Percentiles rank a stretch among this genome's conserved stretches.
phyloP scores from a whole-genome alignment of 2,329 filamentous ascomycete genomes.

The Parascedosporium putredinis region DNA sequence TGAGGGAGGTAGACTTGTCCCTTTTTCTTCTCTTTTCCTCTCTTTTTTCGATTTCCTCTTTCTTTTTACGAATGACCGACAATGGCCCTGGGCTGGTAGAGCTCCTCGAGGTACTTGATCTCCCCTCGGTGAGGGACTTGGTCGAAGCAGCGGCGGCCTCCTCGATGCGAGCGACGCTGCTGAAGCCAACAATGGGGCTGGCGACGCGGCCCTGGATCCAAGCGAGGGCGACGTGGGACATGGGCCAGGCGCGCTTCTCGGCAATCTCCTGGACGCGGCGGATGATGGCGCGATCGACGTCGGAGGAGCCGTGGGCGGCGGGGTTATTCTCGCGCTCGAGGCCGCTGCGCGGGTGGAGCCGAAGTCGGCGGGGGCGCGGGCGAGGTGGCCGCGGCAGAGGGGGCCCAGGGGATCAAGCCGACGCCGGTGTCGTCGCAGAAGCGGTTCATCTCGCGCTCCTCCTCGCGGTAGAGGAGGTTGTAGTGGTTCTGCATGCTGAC shows the following conservation, averaged over 20 bases:
- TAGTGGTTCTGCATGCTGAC: conserved; percentile 48
- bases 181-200: conserved; percentile 52
- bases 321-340: conserved; percentile 21
- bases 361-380: conserved; percentile 17
- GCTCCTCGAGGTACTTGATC: conserved; percentile 49
- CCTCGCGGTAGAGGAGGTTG: conserved; percentile 46
- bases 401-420: conserved; percentile 24
- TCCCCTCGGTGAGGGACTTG: conserved; percentile 46
- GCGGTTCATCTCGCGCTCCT: conserved; percentile 35
- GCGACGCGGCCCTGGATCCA: conserved; percentile 46
- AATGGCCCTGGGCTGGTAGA: conserved; percentile 45
- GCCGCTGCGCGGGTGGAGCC: conserved; percentile 16
- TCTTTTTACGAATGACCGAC: conserved; percentile 1
- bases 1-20: neutral
- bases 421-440: conserved; percentile 33
- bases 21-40: no score
- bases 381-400: conserved; percentile 20
- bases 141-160: conserved; percentile 39
- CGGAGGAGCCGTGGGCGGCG: conserved; percentile 20
- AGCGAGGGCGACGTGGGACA: conserved; percentile 54
- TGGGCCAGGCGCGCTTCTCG: conserved; percentile 44
- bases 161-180: conserved; percentile 45
- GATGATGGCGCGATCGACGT: conserved; percentile 22
- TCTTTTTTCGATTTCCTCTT: neutral
- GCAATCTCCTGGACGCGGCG: conserved; percentile 38